Evolutionary conservation across 2,329 filamentous ascomycete genomes (phyloP), one percentile per base, ranked within the genome.

Genomic region (Colletotrichum kahawae): DNA sequence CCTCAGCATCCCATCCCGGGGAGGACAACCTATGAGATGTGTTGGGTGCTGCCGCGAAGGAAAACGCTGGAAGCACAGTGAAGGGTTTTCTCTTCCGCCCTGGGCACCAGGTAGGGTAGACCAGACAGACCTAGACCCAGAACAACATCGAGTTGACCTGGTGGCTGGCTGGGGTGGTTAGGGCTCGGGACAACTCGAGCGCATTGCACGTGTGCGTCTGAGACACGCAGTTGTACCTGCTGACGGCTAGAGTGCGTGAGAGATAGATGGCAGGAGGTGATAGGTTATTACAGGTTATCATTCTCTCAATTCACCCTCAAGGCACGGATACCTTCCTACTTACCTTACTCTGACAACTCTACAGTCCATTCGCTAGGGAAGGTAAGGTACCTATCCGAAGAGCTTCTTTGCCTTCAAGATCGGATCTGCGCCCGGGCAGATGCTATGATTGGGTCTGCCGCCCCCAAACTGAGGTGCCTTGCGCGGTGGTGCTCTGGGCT

Each of bases 31-130:
- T n/a, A n/a, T 31, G 29, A 31, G 18, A 43, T 13, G 60, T 24
- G 33, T 12, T 62, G 18, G 43, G n/a, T 24, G 57, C 36, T n/a
- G 62, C 16, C 48, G 27, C 14, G 29, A 43, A 51, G 27, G 72
- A 75, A 75, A 54, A 75, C 33, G 68, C 68, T 75, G 72, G 72
- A 75, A 75, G 33, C 43, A 27, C 33, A 29, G 56, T 71, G 62
- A 75, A 71, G 62, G 62, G 66, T 71, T 71, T 71, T 38, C 24
- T 24, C 31, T 34, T 27, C 33, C 59, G n/a, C 33, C 16, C 59
- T 59, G 27, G 27, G 13, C 33, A 14, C 29, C 38, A 57, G 38
- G 18, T 48, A n/a, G n/a, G 38, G 43, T 51, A 51, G 43, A 48
- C 43, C 43, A 48, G 43, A 18, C n/a, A 48, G 43, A 21, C 43